Evolutionary conservation across 2,329 filamentous ascomycete genomes (phyloP).

Genomic region (Cordyceps pruinosa): DNA sequence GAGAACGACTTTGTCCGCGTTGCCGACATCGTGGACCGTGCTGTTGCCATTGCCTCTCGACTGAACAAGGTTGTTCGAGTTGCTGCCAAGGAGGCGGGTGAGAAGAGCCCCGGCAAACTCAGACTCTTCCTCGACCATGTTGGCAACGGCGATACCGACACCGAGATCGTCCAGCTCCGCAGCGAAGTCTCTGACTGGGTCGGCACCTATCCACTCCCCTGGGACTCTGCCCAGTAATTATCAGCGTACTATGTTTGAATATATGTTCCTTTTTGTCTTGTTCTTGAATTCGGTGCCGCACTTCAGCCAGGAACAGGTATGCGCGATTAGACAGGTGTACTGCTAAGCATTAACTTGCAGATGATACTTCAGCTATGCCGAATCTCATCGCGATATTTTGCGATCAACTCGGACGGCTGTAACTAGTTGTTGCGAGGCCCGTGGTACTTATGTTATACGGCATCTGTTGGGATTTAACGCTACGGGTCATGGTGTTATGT

Average conservation of each 20-base stretch:
- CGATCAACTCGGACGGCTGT: conserved; percentile 5
- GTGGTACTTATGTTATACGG: not conserved
- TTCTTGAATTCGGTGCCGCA: not conserved
- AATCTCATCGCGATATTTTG: not conserved
- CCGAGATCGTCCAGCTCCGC: conserved; percentile 65
- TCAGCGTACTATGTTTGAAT: conserved; percentile 7
- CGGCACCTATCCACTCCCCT: conserved; percentile 64
- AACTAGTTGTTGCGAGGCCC: not conserved
- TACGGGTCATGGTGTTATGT: not conserved
- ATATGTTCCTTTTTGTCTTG: conserved; percentile 6
- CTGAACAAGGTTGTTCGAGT: conserved; percentile 67
- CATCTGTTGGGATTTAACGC: not conserved
- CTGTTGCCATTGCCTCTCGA: conserved; percentile 70
- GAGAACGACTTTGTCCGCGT: conserved; percentile 83
- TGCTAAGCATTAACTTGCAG: not conserved
- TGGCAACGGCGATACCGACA: conserved; percentile 58
- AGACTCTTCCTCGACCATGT: conserved; percentile 63
- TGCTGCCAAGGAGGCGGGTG: conserved; percentile 58
- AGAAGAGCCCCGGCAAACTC: conserved; percentile 58
- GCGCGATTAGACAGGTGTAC: not conserved
- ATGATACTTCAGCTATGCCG: not conserved
- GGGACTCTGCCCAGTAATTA: conserved; percentile 39
- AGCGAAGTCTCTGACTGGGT: conserved; percentile 75
- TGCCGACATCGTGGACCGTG: conserved; percentile 77
- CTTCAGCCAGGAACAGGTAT: not conserved